Percentiles rank a stretch among this genome's conserved stretches.
Conservation (phyloP, 2,329 filamentous ascomycete species). For the Diaporthe citriasiana region DNA sequence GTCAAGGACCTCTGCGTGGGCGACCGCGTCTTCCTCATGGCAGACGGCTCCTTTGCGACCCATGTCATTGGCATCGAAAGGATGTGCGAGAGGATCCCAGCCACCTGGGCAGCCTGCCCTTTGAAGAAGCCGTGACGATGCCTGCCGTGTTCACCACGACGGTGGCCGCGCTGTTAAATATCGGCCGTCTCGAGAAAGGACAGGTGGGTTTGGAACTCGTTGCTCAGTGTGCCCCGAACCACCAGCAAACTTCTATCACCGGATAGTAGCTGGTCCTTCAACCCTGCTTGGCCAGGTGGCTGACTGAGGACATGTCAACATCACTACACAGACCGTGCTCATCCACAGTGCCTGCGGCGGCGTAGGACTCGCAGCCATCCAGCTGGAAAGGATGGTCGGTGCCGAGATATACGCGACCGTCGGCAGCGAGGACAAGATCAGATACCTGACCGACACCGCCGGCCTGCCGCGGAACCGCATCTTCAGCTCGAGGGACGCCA, state of each 20-base stretch:
- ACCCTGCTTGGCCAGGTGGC: too few relatives aligned
- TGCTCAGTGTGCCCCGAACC: too few relatives aligned
- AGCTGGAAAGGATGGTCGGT: slow-evolving; percentile 29
- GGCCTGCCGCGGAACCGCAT: slow-evolving; percentile 44
- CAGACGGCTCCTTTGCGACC: slow-evolving; percentile 8
- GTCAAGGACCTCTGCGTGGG: slow-evolving; percentile 29
- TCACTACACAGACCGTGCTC: slow-evolving; percentile 42
- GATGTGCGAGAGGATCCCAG: slow-evolving; percentile 27
- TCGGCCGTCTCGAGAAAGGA: slow-evolving; percentile 17
- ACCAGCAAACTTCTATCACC: too few relatives aligned
- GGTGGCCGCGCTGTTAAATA: not conserved
- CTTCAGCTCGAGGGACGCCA: slow-evolving; percentile 34
- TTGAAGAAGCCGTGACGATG: slow-evolving; percentile 34
- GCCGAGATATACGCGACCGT: slow-evolving; percentile 51
- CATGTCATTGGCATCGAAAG: not conserved
- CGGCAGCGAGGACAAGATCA: slow-evolving; percentile 48
- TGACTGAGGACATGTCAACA: too few relatives aligned
- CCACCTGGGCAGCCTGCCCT: slow-evolving; percentile 1
- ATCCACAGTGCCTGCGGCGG: slow-evolving; percentile 47
- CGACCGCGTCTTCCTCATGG: slow-evolving; percentile 29
- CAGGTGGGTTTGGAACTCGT: not conserved
- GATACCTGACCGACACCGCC: slow-evolving; percentile 45
- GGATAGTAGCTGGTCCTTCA: too few relatives aligned
- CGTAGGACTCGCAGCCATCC: slow-evolving; percentile 37
- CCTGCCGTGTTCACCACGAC: slow-evolving; percentile 23